These are phyloP conservation scores for Silybum marianum DNA, from an alignment of 129 eudicot genomes.

Conservation along the genomic window DNA sequence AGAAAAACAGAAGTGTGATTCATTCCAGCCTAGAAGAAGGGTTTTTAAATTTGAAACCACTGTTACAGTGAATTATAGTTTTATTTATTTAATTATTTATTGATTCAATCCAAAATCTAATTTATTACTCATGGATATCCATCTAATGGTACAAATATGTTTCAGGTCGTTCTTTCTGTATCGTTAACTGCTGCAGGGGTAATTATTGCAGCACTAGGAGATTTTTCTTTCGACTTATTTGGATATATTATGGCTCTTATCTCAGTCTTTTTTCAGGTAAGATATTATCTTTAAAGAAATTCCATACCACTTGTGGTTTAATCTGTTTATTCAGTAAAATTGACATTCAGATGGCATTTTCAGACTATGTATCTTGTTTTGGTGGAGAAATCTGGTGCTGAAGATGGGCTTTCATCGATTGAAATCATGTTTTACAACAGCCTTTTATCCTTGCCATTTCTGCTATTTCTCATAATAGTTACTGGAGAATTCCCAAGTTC, in stretches of 20 bases:
- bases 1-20: no score
- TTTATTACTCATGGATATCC: no score
- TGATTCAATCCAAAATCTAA: no score
- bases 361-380: conserved; percentile 99
- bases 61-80: not conserved
- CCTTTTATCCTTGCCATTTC: conserved; percentile 79
- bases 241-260: conserved; percentile 90
- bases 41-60: not conserved
- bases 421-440: conserved; percentile 98
- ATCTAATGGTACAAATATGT: not conserved
- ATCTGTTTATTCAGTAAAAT: not conserved
- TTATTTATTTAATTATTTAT: no score
- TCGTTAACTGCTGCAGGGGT: conserved; percentile 88
- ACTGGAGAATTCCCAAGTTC: conserved; percentile 91
- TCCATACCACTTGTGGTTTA: not conserved
- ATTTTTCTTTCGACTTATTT: conserved; percentile 84
- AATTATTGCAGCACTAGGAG: conserved; percentile 92
- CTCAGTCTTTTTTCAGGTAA: conserved; percentile 93
- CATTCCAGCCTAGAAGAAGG: no score
- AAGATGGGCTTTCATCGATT: conserved; percentile 90
- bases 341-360: conserved; percentile 38
- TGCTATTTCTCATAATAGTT: conserved; percentile 69
- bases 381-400: conserved; percentile 97
- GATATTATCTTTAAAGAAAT: conserved; percentile 7
- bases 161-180: conserved; percentile 89